Base-by-base conservation (phyloP, 2,329 filamentous ascomycete genomes). In the Aspergillus persii region DNA sequence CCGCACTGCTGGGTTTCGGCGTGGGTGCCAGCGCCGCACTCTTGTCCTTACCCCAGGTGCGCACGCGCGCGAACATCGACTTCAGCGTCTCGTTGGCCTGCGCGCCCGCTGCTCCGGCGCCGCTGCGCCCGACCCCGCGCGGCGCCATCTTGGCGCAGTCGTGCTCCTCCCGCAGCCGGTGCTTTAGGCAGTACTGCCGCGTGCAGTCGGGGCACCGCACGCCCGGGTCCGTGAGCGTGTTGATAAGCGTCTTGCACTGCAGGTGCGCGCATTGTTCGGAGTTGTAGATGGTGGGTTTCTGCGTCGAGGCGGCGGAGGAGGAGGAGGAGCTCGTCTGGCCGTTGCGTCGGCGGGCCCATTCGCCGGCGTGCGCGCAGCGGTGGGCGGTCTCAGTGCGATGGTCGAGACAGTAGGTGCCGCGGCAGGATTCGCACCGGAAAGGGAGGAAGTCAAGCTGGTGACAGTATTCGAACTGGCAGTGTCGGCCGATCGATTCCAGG, bases 391-490 rank as follows among this genome's bases (percentile, higher is more conserved):
- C 94, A 69, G 87, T 89, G 57, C 94, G 90, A 81, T 99, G 95
- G 73, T 98, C 94, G 66, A 96, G 89, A 75, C 96, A 99, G 80
- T 88, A 99, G 15, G 89, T 94, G 59, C 82, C 82, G 69, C 79
- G 84, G 79, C 95, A 99, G 67, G 90, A 95, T 74, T 96, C 91
- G 80, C 95, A 99, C 71, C 87, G 84, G 77, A 98, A 98, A 3
- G 95, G 95, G 4, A 99, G 86, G 76, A 99, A 98, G 78, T 98
- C 95, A 61, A 98, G 90, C 73, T 95, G 90, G 74, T 93, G 89
- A 82, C 95, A 99, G 82, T 92, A 96, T 65, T 89, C 82, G 77
- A 90, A 89, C 76, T 97, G 87, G 84, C 95, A 99, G 81, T 97
- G 93, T 62, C 86, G 86, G 76, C 95, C 95, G 68, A 98, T 89